Conservation (phyloP, 108 stramenopile genomes). For the Licmophora abbreviata region DNA sequence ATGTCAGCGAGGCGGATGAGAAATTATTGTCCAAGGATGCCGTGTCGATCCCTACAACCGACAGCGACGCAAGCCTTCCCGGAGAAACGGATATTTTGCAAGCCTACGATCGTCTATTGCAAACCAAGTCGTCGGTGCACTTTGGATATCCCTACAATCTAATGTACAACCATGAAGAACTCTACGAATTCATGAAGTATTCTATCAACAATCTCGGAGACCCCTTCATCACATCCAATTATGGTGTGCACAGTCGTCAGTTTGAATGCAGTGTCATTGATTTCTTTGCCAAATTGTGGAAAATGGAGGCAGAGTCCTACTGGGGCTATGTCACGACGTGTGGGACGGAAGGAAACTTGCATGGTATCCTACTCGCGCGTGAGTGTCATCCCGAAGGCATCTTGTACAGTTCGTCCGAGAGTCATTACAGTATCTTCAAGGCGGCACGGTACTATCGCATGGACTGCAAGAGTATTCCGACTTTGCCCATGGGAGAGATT, state of each 20-base stretch:
- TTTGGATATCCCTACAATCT: conserved; percentile 88
- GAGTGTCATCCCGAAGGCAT: conserved; percentile 85
- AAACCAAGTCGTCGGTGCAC: conserved; percentile 58
- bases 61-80: conserved; percentile 27
- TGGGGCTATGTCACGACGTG: conserved; percentile 90
- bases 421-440: conserved; percentile 83
- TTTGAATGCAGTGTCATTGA: conserved; percentile 86
- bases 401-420: conserved; percentile 66
- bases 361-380: conserved; percentile 75
- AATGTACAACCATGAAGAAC: conserved; percentile 81
- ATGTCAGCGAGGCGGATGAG: conserved; percentile 33
- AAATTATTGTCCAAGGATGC: conserved; percentile 30
- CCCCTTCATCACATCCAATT: conserved; percentile 80
- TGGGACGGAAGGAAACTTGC: conserved; percentile 85
- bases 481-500: conserved; percentile 85
- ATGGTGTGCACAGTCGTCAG: conserved; percentile 77
- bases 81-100: conserved; percentile 63
- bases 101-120: conserved; percentile 65
- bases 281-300: conserved; percentile 82
- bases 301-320: conserved; percentile 52
- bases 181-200: conserved; percentile 83
- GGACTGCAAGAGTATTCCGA: conserved; percentile 77
- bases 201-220: conserved; percentile 87
- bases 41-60: conserved; percentile 62
- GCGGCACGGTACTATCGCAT: conserved; percentile 83